A percentile compares a stretch with the other conserved stretches of the same genome.
Conservation (phyloP, 2,329 filamentous ascomycete species). For the Didymellaceae sp. region DNA sequence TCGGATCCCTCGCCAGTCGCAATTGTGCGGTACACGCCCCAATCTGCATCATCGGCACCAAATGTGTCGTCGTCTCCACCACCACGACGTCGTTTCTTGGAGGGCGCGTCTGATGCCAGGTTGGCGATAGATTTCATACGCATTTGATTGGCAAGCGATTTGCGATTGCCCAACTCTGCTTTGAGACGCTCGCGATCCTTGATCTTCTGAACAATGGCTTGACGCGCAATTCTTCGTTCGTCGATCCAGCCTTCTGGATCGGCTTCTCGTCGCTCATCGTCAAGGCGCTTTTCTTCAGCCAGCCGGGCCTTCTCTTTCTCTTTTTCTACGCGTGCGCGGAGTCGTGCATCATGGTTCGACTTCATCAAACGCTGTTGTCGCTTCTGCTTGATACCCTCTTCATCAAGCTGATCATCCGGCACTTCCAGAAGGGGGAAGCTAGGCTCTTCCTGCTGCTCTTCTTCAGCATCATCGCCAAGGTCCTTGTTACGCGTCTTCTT, state of each 20-base stretch:
- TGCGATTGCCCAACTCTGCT: constrained; percentile 93
- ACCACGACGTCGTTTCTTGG: constrained; percentile 81
- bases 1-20: constrained; percentile 81
- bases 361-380: constrained; percentile 91
- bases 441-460: constrained; percentile 78
- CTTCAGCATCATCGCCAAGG: constrained; percentile 74
- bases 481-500: constrained; percentile 92
- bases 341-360: constrained; percentile 90
- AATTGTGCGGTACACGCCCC: constrained; percentile 95
- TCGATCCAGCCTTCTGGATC: constrained; percentile 87
- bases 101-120: constrained; percentile 85
- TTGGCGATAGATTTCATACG: constrained; percentile 99
- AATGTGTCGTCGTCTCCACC: constrained; percentile 95
- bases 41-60: constrained; percentile 95
- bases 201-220: constrained; percentile 77
- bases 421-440: constrained; percentile 88
- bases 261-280: constrained; percentile 82
- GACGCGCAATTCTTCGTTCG: constrained; percentile 76
- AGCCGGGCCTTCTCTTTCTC: constrained; percentile 86
- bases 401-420: constrained; percentile 91
- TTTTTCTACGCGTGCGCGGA: constrained; percentile 94
- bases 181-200: constrained; percentile 94
- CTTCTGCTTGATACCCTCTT: constrained; percentile 89
- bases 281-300: constrained; percentile 81
- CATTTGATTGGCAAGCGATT: constrained; percentile 93